Base-by-base conservation (phyloP, 352 stramenopile species). In the Pythium aristosporum region DNA sequence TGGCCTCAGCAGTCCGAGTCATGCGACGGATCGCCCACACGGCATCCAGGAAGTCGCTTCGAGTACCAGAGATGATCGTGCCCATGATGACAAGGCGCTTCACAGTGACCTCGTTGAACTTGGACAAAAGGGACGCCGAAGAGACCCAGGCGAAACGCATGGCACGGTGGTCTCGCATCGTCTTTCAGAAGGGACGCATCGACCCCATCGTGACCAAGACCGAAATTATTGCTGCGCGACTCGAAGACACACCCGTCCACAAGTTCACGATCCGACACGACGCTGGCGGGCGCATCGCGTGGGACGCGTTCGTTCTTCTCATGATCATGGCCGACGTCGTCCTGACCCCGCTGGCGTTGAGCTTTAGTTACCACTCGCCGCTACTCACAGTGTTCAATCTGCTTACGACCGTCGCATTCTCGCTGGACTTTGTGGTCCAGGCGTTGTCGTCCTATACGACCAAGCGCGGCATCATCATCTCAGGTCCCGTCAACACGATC, bases 271-370 rank as follows among this genome's bases (percentile, higher is more conserved):
- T 91, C 3, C 74, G 76, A 21, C 80, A 87, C 32, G 77, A 91
- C 39, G 82, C 80, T 0, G 42, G 53, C 0, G 66, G 72, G 30
- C 78, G 82, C 0, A 61, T 69, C 32, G 37, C 71, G 7, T 91
- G 82, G 82, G 80, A 91, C 53, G 51, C 75, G 8, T 37, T 89
- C 36, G 75, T 91, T 1, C 37, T 12, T 42, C 37, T 79, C 21
- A 73, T 89, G 53, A 18, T 68, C 10, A 82, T 87, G 76, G 82
- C 89, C 12, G 78, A 91, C 63, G 75, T 89, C 1, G 68, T 82
- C 2, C 21, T 89, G 46, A 89, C 79, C 2, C 78, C 82, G 15
- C 60, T 91, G 0, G 71, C 75, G 15, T 63, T 91, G 5, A 78
- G 78, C 8, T 91, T 88, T 16, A 62, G 75, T 23, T 82, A 70